These are phyloP conservation scores for Fusarium concolor DNA, from an alignment of 2,329 filamentous ascomycete species.

Conservation along the genomic window DNA sequence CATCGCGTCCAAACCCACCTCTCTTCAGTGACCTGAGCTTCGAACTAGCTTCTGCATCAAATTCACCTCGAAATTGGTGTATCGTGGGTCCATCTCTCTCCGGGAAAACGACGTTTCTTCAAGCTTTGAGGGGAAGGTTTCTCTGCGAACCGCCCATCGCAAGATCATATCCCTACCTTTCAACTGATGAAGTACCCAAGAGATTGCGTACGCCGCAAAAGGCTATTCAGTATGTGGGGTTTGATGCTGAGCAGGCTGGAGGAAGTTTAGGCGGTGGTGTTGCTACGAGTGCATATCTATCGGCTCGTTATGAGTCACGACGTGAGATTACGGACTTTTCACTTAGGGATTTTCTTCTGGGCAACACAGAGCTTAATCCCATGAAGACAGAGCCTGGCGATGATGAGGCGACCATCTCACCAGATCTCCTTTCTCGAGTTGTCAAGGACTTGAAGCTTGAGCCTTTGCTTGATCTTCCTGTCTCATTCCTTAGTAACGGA, in stretches of 20 bases:
- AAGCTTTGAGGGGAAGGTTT: slow-evolving; percentile 80
- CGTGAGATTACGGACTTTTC: slow-evolving; percentile 90
- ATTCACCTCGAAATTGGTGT: slow-evolving; percentile 76
- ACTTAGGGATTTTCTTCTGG: slow-evolving; percentile 81
- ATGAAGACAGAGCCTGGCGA: slow-evolving; percentile 55
- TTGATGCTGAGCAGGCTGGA: slow-evolving; percentile 76
- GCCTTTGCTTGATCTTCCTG: slow-evolving; percentile 79
- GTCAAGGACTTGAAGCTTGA: slow-evolving; percentile 76
- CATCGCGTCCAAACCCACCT: slow-evolving; percentile 70
- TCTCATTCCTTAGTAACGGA: slow-evolving; percentile 92
- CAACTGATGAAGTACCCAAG: slow-evolving; percentile 67
- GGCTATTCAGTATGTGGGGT: slow-evolving; percentile 91
- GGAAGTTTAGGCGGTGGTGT: slow-evolving; percentile 64
- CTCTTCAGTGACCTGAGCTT: slow-evolving; percentile 80
- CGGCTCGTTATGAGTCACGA: slow-evolving; percentile 88
- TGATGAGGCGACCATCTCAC: slow-evolving; percentile 62
- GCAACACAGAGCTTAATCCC: slow-evolving; percentile 86
- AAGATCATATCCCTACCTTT: slow-evolving; percentile 82
- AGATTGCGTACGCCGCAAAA: slow-evolving; percentile 68
- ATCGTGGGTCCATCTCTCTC: slow-evolving; percentile 82
- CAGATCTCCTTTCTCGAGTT: slow-evolving; percentile 68
- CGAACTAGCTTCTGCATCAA: slow-evolving; percentile 69
- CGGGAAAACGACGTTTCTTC: slow-evolving; percentile 84
- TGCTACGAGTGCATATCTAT: slow-evolving; percentile 82
- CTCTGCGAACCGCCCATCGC: slow-evolving; percentile 80